These are phyloP conservation scores for Cryphonectria naterciae DNA, from an alignment of 2,329 filamentous ascomycete genomes.

Conservation along the genomic window DNA sequence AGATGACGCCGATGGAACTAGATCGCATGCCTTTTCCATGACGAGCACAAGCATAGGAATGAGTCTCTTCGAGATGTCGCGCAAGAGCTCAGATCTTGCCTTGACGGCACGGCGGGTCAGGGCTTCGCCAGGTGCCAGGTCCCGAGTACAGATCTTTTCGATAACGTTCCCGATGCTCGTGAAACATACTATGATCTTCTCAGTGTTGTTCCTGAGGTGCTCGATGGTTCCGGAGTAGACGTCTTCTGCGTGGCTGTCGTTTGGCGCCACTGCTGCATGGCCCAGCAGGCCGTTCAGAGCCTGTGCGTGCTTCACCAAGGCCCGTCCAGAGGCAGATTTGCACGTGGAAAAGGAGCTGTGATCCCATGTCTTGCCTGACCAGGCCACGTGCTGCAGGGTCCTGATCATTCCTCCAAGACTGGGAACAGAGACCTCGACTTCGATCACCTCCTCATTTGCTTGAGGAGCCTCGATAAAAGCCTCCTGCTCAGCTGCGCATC, in stretches of 20 bases:
- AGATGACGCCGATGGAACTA: constrained; percentile 11
- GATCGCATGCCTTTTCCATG: constrained; percentile 8
- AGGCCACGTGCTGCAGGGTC: constrained; percentile 20
- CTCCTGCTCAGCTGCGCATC: constrained; percentile 6
- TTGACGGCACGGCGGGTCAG: neutral
- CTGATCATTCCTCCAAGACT: constrained; percentile 22
- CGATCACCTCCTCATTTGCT: neutral
- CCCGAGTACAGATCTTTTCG: constrained; percentile 14
- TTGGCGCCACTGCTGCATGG: neutral
- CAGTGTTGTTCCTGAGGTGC: constrained; percentile 11
- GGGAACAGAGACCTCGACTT: constrained; percentile 12
- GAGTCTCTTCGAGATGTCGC: constrained; percentile 18
- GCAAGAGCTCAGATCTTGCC: constrained; percentile 2
- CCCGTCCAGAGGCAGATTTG: neutral
- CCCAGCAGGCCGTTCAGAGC: constrained; percentile 17
- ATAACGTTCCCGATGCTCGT: constrained; percentile 9
- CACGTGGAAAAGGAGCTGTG: neutral
- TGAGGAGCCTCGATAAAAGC: constrained; percentile 23
- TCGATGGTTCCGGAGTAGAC: neutral
- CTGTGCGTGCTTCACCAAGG: constrained; percentile 1
- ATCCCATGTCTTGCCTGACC: constrained; percentile 18
- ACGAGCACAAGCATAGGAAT: constrained; percentile 27
- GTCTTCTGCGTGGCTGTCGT: neutral
- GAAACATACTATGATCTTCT: constrained; percentile 5
- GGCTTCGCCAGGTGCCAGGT: neutral